A percentile compares a stretch with the other conserved stretches of the same genome.
Evolutionary conservation across 2,329 filamentous ascomycete genomes (phyloP).

Genomic region (Colletotrichum scovillei): DNA sequence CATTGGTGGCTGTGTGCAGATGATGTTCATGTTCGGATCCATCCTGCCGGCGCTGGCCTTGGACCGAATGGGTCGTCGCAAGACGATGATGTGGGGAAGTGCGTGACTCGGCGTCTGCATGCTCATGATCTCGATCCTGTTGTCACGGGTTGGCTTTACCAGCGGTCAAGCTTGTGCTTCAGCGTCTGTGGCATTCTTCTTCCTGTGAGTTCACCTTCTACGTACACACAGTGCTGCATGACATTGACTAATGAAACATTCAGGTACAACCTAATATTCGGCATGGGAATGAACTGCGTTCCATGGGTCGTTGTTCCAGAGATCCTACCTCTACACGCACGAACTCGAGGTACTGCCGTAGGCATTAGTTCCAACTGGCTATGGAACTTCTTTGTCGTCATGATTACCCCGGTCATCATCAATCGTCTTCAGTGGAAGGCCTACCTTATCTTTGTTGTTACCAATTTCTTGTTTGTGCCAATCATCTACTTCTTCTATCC

Average conservation of each 20-base stretch:
- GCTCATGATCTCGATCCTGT: conserved; percentile 50
- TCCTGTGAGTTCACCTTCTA: conserved; percentile 39
- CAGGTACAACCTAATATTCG: conserved; percentile 44
- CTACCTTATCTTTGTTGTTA: conserved; percentile 63
- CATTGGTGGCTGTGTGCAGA: conserved; percentile 49
- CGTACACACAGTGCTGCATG: neutral
- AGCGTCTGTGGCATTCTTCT: conserved; percentile 51
- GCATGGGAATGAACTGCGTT: conserved; percentile 44
- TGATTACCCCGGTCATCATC: conserved; percentile 63
- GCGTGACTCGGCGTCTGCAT: conserved; percentile 47
- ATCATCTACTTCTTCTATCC: conserved; percentile 61
- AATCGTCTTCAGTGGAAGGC: conserved; percentile 60
- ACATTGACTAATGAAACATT: neutral
- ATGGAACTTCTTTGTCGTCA: conserved; percentile 53
- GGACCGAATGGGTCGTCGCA: conserved; percentile 52
- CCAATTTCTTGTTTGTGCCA: conserved; percentile 57
- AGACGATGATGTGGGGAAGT: conserved; percentile 55
- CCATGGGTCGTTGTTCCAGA: conserved; percentile 52
- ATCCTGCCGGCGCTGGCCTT: conserved; percentile 47
- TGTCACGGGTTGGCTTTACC: conserved; percentile 38
- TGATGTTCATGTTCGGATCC: conserved; percentile 52
- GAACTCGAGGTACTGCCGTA: conserved; percentile 47
- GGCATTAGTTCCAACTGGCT: conserved; percentile 50
- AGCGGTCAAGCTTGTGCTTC: conserved; percentile 34
- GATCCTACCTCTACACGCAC: conserved; percentile 46